Evolutionary conservation across 805 yeast species (phyloP).

Genomic region (Saturnispora zaruensis): DNA sequence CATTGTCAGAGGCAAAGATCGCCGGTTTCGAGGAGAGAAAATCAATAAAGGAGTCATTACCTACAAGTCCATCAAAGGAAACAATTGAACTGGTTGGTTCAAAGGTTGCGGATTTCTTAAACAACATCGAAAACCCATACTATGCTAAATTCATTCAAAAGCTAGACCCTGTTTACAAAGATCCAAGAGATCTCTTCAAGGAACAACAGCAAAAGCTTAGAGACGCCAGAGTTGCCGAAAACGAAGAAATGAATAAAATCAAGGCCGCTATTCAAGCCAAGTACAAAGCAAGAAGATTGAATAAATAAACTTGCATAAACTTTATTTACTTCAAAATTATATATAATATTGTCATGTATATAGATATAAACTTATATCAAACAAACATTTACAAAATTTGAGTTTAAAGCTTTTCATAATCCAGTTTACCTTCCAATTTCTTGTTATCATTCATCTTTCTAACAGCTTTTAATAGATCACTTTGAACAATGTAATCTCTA

Average conservation of each 20-base stretch:
- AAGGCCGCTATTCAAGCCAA: conserved; percentile 15
- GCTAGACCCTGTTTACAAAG: conserved; percentile 20
- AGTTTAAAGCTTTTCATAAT: conserved; percentile 80
- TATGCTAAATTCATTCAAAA: conserved; percentile 25
- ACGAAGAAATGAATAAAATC: conserved; percentile 17
- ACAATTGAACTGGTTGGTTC: conserved; percentile 39
- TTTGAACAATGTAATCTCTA: conserved; percentile 86
- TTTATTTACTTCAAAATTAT: not conserved
- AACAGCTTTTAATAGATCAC: conserved; percentile 95
- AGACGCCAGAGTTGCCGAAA: conserved; percentile 18
- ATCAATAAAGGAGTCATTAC: conserved; percentile 35
- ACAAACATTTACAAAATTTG: not conserved
- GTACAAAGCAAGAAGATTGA: conserved; percentile 17
- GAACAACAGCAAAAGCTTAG: conserved; percentile 15
- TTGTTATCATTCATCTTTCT: conserved; percentile 95
- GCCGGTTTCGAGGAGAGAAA: conserved; percentile 50
- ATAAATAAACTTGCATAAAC: conserved; percentile 2
- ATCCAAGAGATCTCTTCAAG: conserved; percentile 16
- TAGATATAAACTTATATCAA: not conserved
- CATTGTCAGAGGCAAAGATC: conserved; percentile 54
- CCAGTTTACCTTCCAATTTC: conserved; percentile 93
- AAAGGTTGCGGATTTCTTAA: conserved; percentile 31
- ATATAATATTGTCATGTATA: not conserved
- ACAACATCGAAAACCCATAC: conserved; percentile 25
- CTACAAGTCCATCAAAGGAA: conserved; percentile 32